Base-by-base conservation (phyloP, 345 rosid species). In the Aquilaria malaccensis region DNA sequence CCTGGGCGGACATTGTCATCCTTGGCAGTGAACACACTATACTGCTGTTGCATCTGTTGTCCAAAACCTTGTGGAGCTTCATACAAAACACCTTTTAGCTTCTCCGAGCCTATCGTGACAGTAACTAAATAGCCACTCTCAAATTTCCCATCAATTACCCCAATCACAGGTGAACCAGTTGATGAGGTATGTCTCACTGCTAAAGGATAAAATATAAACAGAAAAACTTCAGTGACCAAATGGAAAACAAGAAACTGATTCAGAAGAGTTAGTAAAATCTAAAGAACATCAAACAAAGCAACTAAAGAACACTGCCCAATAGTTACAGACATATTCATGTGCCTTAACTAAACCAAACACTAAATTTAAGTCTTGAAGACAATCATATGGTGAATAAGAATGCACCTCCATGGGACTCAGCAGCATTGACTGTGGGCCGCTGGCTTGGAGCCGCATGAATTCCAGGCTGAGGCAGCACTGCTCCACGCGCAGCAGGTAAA, bases 111-210 rank as follows among this genome's bases (percentile, higher is more conserved):
- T 33, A 95, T 58, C 29, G 76, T 77, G 45, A 91, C 93, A 22
- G 97, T 88, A 52, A 95, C 81, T 56, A 95, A 87, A 72, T 91
- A 95, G 30, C 97, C 99, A 49, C 85, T 77, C 53, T 94, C 97
- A 32, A 88, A 83, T 65, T 94, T 90, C 51, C 99, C 97, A 63
- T 94, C 99, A 13, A 94, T 91, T 12, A 88, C 85, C 51, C 97
- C 96, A 56, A 69, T 55, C 58, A 94, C 99, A 9, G 79, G 73
- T 63, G 82, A 63, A 66, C 78, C 81, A 31, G 76, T 71, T 47
- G 82, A 50, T 14, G 78, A 60, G 48, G 73, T 75, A 64, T 75
- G 47, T 58, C 65, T 65, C 59, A 60, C 77, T 73, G 71, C 75
- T 55, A 53, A 22, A 65, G 33, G 45, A 52, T 31, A 48, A 63